Percentiles rank a stretch among this genome's conserved stretches.
These are phyloP conservation scores for Penicillium sp. DNA, from an alignment of 2,329 filamentous ascomycete species.

Conservation along the genomic window DNA sequence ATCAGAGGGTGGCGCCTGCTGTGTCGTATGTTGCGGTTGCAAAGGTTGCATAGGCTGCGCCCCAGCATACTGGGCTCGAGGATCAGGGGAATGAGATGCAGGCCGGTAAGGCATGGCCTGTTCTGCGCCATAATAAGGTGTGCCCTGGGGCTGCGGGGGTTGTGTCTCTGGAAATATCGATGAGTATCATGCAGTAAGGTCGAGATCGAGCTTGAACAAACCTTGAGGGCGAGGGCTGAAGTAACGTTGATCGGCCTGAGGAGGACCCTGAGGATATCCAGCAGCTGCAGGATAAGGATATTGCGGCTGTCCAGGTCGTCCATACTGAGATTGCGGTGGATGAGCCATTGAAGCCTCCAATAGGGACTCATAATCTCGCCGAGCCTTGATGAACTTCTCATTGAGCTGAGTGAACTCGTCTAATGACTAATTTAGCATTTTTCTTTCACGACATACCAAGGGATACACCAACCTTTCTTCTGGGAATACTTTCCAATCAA, in stretches of 20 bases:
- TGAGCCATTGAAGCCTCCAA: constrained; percentile 96
- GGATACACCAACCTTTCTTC: constrained; percentile 77
- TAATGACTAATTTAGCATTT: constrained; percentile 42
- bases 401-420: constrained; percentile 99
- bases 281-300: constrained; percentile 40
- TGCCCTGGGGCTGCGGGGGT: constrained; percentile 51
- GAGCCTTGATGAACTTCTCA: constrained; percentile 99
- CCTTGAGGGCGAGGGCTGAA: constrained; percentile 62
- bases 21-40: constrained; percentile 42
- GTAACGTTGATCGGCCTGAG: constrained; percentile 67
- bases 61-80: constrained; percentile 39
- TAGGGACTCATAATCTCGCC: constrained; percentile 94
- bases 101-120: constrained; percentile 47
- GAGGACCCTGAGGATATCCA: constrained; percentile 39
- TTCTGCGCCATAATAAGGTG: constrained; percentile 69
- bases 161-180: constrained; percentile 27
- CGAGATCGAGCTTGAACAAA: constrained; percentile 21
- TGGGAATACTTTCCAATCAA: constrained; percentile 98
- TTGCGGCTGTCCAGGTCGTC: constrained; percentile 56
- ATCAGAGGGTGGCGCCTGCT: constrained; percentile 57
- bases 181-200: constrained; percentile 1
- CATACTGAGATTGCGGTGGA: constrained; percentile 78
- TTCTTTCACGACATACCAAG: neutral
- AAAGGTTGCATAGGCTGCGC: constrained; percentile 43
- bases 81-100: constrained; percentile 46